Evolutionary conservation across 768 basidiomycete genomes (phyloP), one percentile per base, ranked within the genome.

Genomic region (Pleurotus salmoneostramineus): DNA sequence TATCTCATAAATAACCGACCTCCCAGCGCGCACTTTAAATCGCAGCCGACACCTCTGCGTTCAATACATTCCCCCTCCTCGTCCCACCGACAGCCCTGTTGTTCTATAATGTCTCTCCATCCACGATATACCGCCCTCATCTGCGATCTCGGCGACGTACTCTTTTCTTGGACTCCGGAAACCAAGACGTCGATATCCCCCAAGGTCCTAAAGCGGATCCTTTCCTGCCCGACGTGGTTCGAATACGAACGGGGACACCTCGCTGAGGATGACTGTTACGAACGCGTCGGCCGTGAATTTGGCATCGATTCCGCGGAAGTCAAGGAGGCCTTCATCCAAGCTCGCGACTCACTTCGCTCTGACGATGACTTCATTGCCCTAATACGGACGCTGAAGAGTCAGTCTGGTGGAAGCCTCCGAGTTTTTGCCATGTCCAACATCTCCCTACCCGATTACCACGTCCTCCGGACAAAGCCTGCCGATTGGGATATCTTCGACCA

Each of bases 391-490:
- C 69, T 84, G 43, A 79, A 79, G 60, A 59, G 62, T 5, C 69
- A 75, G 56, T 70, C 72, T 2, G 56, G 68, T 8, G 68, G 66
- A 15, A 55, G 64, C 5, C 65, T 82, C 1, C 71, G 66, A 11
- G 72, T 84, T 36, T 82, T 77, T 52, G 83, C 82, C 34, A 82
- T 83, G 79, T 83, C 81, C 36, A 85, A 85, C 66, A 83, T 85
- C 31, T 82, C 83, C 14, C 61, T 70, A 0, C 80, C 80, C 6
- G 83, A 84, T 61, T 82, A 76, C 62, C 71, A 71, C 42, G 70
- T 77, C 3, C 71, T 83, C 12, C 74, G 68, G 46, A 72, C 68
- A n/a, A 81, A 74, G 35, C 66, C 72, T 3, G 79, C 72, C 6
- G 77, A 81, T 58, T 84, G 79, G 78, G 68, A 69, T 0, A 70